Evolutionary conservation across 495 filamentous ascomycete genomes (phyloP).

Genomic region (Sporormia fimetaria): DNA sequence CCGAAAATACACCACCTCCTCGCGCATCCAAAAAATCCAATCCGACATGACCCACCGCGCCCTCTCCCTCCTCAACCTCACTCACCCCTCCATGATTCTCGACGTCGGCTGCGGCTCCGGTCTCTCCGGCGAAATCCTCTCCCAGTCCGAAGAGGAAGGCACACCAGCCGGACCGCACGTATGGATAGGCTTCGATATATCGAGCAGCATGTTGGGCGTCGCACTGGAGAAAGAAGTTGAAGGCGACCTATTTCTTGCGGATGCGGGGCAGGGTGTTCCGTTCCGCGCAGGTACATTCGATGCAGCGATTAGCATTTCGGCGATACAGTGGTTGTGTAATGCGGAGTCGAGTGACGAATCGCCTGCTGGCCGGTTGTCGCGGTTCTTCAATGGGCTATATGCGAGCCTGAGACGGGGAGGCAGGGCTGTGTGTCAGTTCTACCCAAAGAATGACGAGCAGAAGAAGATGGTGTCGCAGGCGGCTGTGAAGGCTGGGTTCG

Average conservation of each 20-base stretch:
- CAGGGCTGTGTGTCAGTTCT: conserved; percentile 91
- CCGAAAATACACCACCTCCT: conserved; percentile 93
- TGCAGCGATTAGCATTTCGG: conserved; percentile 85
- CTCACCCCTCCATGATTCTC: conserved; percentile 74
- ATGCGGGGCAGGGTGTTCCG: conserved; percentile 90
- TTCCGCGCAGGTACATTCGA: conserved; percentile 91
- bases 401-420: conserved; percentile 72
- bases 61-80: conserved; percentile 74
- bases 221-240: conserved; percentile 85
- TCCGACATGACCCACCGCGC: conserved; percentile 87
- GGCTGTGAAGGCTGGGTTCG: conserved; percentile 87
- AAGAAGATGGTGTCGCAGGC: conserved; percentile 80
- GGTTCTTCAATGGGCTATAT: conserved; percentile 92
- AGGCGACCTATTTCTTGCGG: conserved; percentile 81
- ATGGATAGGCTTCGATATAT: conserved; percentile 93
- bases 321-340: conserved; percentile 97
- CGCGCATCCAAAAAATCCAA: conserved; percentile 90
- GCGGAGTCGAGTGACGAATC: conserved; percentile 77
- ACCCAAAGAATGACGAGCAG: conserved; percentile 89
- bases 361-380: conserved; percentile 56
- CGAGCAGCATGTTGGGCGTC: conserved; percentile 83
- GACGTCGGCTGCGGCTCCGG: conserved; percentile 94
- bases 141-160: conserved; percentile 39
- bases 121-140: conserved; percentile 86
- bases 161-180: conserved; percentile 74